Evolutionary conservation across 1,284 basidiomycete genomes (phyloP).

Genomic region (Peniophora sp.): DNA sequence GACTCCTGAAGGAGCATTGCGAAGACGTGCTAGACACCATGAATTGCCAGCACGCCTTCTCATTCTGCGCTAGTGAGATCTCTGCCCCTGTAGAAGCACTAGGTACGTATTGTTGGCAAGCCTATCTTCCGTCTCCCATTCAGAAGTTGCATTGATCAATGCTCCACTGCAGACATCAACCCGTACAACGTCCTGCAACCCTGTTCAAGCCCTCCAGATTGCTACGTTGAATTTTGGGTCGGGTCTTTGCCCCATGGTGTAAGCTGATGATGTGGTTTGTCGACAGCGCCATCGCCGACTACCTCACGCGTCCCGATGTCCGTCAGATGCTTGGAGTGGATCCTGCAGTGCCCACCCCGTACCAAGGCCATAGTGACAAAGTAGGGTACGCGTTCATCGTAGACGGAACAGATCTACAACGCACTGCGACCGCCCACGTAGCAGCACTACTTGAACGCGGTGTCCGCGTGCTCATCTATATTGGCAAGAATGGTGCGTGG

Average conservation of each 20-base stretch:
- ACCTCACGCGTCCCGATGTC: conserved; percentile 47
- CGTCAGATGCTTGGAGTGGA: conserved; percentile 56
- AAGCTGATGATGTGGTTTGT: conserved; percentile 14
- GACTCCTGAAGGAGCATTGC: conserved; percentile 32
- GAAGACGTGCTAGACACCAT: conserved; percentile 53
- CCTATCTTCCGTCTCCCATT: not conserved
- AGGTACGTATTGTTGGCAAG: conserved; percentile 1
- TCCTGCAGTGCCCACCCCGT: conserved; percentile 33
- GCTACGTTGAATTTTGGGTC: conserved; percentile 23
- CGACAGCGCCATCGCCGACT: conserved; percentile 39
- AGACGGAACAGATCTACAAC: conserved; percentile 34
- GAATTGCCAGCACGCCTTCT: conserved; percentile 49
- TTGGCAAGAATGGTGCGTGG: conserved; percentile 51
- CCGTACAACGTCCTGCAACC: conserved; percentile 18
- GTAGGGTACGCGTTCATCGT: conserved; percentile 35
- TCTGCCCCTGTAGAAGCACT: conserved; percentile 9
- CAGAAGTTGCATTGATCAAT: conserved; percentile 19
- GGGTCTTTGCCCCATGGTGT: conserved; percentile 18
- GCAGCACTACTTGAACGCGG: conserved; percentile 67
- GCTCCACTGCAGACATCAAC: conserved; percentile 34
- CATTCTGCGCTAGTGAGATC: conserved; percentile 35
- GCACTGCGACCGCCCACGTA: conserved; percentile 37
- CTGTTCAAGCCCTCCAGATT: conserved; percentile 16
- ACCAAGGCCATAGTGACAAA: conserved; percentile 34
- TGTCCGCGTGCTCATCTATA: conserved; percentile 65